These are phyloP conservation scores for Gynochthodes officinalis DNA, from an alignment of 257 asterid species.

Conservation along the genomic window DNA sequence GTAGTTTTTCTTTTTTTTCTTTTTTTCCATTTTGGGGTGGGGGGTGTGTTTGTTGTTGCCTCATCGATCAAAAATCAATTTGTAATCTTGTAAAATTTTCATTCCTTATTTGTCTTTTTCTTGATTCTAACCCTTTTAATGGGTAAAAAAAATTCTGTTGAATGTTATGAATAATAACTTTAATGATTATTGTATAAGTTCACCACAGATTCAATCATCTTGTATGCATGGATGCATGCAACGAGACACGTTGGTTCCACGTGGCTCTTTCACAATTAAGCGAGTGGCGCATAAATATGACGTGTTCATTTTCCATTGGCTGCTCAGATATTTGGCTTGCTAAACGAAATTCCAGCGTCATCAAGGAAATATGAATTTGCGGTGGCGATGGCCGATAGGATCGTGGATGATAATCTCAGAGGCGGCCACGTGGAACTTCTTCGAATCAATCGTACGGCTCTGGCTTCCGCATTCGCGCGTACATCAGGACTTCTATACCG, in stretches of 20 bases:
- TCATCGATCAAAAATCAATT: too few relatives aligned
- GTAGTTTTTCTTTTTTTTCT: too few relatives aligned
- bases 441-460: conserved; percentile 26
- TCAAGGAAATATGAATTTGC: conserved; percentile 40
- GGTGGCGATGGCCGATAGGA: conserved; percentile 33
- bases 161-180: too few relatives aligned
- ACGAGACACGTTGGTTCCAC: neutral
- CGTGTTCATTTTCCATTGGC: neutral
- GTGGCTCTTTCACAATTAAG: neutral
- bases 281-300: neutral
- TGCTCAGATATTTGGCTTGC: conserved; percentile 22
- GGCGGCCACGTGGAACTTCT: conserved; percentile 32
- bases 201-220: too few relatives aligned
- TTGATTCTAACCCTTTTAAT: too few relatives aligned
- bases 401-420: conserved; percentile 26
- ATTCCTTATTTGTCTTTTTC: too few relatives aligned
- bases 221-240: neutral
- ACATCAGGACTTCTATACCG: conserved; percentile 20
- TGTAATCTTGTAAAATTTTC: too few relatives aligned
- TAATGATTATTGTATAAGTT: too few relatives aligned
- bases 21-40: too few relatives aligned
- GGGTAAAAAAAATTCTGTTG: too few relatives aligned
- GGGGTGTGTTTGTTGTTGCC: too few relatives aligned
- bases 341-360: conserved; percentile 33
- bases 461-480: conserved; percentile 29